A percentile compares a stretch with the other conserved stretches of the same genome.
Conservation (phyloP, 805 yeast species). For the Alloascoidea africana region DNA sequence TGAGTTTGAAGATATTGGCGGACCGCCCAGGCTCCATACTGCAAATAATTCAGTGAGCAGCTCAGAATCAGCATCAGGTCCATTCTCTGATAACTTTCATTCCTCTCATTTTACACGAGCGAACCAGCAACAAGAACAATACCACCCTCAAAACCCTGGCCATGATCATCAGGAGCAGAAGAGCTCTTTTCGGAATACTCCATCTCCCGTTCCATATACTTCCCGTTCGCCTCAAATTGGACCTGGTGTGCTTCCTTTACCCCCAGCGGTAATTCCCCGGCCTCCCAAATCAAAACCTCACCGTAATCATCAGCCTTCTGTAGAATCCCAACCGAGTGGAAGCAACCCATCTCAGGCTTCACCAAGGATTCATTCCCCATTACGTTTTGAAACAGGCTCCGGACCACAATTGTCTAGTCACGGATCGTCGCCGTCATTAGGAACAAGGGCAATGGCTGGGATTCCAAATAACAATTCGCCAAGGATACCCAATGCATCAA, state of each 20-base stretch:
- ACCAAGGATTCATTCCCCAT: not conserved
- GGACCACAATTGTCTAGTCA: no score
- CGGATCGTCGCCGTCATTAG: no score
- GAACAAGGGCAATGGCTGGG: no score
- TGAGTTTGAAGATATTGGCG: no score
- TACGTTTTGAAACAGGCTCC: conserved; percentile 1
- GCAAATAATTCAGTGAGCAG: no score
- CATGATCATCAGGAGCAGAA: not conserved
- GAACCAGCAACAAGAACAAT: not conserved
- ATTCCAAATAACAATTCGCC: no score
- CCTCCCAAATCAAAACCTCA: not conserved
- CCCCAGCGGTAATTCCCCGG: not conserved
- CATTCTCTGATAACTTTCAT: not conserved
- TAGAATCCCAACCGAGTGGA: not conserved
- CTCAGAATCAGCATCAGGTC: no score
- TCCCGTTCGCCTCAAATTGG: not conserved
- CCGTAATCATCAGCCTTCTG: not conserved
- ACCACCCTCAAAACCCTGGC: not conserved
- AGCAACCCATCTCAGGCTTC: not conserved
- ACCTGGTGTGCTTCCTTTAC: not conserved
- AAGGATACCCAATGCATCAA: no score
- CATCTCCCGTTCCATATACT: not conserved
- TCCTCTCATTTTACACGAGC: no score
- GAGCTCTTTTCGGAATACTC: not conserved
- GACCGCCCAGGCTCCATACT: no score